Evolutionary conservation across 805 yeast genomes (phyloP).

Genomic region (Myxozyma sirexii): DNA sequence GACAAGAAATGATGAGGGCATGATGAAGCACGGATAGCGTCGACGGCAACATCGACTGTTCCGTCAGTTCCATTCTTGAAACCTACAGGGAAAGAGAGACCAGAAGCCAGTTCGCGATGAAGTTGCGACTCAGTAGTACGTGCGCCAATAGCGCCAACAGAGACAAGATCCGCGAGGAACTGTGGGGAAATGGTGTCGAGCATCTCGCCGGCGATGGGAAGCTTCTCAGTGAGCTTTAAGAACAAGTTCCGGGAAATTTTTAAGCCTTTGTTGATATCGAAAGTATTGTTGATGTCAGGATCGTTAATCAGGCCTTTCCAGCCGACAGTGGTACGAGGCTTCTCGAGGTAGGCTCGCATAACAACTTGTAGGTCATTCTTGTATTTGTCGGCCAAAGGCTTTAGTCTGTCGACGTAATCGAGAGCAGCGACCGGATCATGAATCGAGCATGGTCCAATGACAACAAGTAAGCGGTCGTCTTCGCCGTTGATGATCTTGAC

Average conservation of each 20-base stretch:
- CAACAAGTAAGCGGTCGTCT: conserved; percentile 85
- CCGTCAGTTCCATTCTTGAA: conserved; percentile 99
- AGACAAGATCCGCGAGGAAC: conserved; percentile 87
- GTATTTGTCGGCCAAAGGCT: conserved; percentile 60
- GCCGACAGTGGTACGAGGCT: conserved; percentile 98
- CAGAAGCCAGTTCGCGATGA: conserved; percentile 96
- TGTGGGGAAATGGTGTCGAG: conserved; percentile 89
- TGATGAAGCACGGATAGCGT: conserved; percentile 89
- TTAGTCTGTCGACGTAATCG: conserved; percentile 76
- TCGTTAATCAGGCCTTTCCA: conserved; percentile 98
- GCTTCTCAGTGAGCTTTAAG: conserved; percentile 73
- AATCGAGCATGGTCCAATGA: conserved; percentile 96
- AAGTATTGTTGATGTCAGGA: conserved; percentile 91
- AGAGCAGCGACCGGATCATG: conserved; percentile 92
- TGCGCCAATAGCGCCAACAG: conserved; percentile 98
- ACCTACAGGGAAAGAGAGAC: conserved; percentile 96
- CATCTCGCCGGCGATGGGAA: conserved; percentile 98
- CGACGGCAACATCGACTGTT: conserved; percentile 88
- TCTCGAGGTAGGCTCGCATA: conserved; percentile 97
- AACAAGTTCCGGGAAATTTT: conserved; percentile 86
- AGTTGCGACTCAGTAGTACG: conserved; percentile 98
- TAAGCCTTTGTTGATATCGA: conserved; percentile 92
- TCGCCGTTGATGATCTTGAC: conserved; percentile 72
- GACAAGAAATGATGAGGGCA: conserved; percentile 93
- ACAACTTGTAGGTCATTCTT: conserved; percentile 78